Base-by-base conservation (phyloP, 2,329 filamentous ascomycete genomes). In the Pseudonectria buxi region DNA sequence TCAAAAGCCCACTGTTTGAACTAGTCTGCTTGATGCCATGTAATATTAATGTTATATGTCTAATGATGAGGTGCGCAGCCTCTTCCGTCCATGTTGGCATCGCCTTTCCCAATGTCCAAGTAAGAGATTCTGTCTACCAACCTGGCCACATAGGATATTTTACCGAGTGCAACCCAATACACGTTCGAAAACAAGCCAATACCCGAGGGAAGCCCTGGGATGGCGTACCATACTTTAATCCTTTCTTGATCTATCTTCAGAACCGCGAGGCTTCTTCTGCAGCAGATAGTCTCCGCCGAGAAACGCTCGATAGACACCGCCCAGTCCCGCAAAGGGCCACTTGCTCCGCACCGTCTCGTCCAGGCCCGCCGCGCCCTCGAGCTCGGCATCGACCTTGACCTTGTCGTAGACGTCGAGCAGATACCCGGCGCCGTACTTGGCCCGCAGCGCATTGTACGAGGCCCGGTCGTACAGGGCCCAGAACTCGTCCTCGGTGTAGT, bases 331-430 rank as follows among this genome's bases (percentile, higher is more conserved):
- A 26, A 71, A 46, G 1, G 69, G 69, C 58, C 69, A 64, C 6
- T 49, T 35, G 3, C 49, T 47, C 35, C 51, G 51, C 41, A 64
- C 54, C 25, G 62, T 58, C n/a, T 55, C 53, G 2, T 41, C 46
- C 42, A 55, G 49, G 26, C 45, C 54, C 11, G 49, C 54, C 9
- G 45, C 48, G 24, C 54, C 53, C 24, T 63, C 58, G 1, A 48
- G 55, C 2, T 61, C 58, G 4, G 64, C 55, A 26, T 67, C 64
- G 1, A 74, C 72, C 47, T 70, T 73, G 15, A 83, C 76, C 59
- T 85, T 85, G 46, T 85, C 78, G 41, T 78, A 83, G 2, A 84
- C 78, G 22, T 64, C 78, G 1, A 78, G 79, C 42, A 85, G 51
- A 31, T 74, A 69, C 2, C 61, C 61, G 0, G 81, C 81, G 4